phyloP scores from a whole-genome alignment of 2,329 filamentous ascomycete species.

The Colletotrichum gloeosporioides region DNA sequence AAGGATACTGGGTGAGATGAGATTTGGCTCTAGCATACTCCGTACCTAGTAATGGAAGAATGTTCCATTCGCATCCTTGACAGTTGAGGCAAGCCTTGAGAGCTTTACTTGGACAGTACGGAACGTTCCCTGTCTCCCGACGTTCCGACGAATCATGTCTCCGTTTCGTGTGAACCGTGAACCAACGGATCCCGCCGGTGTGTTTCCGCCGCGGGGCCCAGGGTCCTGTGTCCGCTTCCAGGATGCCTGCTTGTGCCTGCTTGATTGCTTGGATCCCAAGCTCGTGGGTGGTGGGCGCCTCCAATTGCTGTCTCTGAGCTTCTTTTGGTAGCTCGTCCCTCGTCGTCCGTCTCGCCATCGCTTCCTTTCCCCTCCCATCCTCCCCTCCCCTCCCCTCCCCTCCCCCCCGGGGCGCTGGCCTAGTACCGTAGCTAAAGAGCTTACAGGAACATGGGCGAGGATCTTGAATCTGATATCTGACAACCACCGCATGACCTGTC shows the following conservation, averaged over 20 bases:
- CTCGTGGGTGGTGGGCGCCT: background rate
- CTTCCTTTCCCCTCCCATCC: background rate
- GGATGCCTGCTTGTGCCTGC: background rate
- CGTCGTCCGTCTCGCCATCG: background rate
- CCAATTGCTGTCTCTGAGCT: conserved; percentile 14
- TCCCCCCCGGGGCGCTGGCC: background rate
- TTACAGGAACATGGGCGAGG: background rate
- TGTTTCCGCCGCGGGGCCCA: background rate
- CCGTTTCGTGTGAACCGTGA: background rate
- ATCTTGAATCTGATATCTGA: conserved; percentile 1
- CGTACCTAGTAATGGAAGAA: background rate
- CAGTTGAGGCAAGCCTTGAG: background rate
- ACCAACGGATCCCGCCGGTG: background rate
- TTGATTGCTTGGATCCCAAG: background rate
- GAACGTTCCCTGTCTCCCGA: background rate
- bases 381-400: background rate
- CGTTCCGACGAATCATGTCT: background rate
- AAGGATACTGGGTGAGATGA: background rate
- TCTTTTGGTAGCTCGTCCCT: background rate
- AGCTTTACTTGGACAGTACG: background rate
- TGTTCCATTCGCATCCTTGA: background rate
- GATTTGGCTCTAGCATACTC: background rate
- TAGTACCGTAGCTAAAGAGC: background rate
- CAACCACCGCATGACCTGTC: conserved; percentile 17
- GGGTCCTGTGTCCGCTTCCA: background rate